A percentile compares a stretch with the other conserved stretches of the same genome.
Conservation (phyloP, 352 stramenopile genomes). For the Pythium dissimile region DNA sequence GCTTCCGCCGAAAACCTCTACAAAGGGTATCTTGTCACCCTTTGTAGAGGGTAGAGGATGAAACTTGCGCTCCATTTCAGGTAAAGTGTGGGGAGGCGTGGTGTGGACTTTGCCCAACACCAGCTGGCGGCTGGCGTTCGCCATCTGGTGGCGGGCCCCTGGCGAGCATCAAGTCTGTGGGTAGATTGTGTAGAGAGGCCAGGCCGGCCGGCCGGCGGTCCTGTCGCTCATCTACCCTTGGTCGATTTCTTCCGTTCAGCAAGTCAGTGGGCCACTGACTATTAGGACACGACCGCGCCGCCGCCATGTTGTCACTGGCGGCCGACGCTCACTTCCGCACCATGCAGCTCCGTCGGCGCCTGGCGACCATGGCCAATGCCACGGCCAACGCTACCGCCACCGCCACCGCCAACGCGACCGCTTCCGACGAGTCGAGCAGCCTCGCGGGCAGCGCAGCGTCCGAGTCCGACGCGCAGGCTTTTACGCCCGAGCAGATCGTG, state of each 20-base stretch:
- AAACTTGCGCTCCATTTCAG: too few species aligned
- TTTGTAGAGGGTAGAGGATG: too few species aligned
- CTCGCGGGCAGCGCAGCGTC: neutral
- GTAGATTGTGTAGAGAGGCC: constrained; percentile 4
- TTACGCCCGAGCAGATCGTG: constrained; percentile 35
- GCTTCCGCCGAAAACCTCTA: too few species aligned
- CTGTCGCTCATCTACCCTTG: constrained; percentile 1
- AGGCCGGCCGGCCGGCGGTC: neutral
- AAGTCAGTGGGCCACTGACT: too few species aligned
- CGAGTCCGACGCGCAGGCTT: neutral
- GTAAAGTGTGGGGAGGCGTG: too few species aligned
- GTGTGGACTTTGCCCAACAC: neutral
- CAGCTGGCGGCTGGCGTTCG: neutral
- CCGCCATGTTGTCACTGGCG: neutral
- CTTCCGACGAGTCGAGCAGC: too few species aligned
- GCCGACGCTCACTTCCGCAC: constrained; percentile 1
- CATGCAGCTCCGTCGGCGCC: constrained; percentile 20
- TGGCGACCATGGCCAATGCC: constrained; percentile 8
- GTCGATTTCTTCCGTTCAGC: too few species aligned
- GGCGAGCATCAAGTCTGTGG: neutral
- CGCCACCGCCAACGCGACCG: too few species aligned
- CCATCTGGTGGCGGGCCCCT: constrained; percentile 2
- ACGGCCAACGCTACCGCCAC: neutral
- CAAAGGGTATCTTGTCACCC: neutral
- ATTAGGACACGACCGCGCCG: neutral